Evolutionary conservation across 1,284 basidiomycete species (phyloP), one percentile per base, ranked within the genome.

Genomic region (Pterulicium gracile): DNA sequence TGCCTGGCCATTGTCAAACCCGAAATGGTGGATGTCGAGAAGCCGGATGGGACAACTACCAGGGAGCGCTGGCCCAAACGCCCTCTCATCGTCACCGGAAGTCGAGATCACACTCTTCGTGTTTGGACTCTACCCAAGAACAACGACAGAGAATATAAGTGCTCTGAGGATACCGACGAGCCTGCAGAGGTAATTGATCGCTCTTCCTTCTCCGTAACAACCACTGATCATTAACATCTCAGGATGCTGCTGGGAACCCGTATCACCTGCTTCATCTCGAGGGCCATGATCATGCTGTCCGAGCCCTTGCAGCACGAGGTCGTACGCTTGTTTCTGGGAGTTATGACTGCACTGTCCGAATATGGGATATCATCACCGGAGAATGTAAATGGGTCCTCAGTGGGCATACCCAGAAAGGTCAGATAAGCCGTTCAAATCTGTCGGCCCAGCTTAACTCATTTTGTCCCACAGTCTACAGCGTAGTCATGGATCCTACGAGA

Each of bases 341-440:
- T 56, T 97, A 97, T 63, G 94, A 97, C 60, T 87, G 81, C 59
- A 88, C 81, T 2, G 91, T 96, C 32, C 81, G 93, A 32, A 86
- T 96, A 24, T 97, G 94, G 93, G 92, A 97, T 60, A 85, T 91
- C 49, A 75, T 92, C 52, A 86, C 81, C n/a, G 94, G 93, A 10
- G 71, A 75, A 36, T 88, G 86, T 60, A 81, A 81, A 56, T 87
- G 84, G 70, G 73, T 85, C 4, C 70, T 97, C 42, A 72, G 74
- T 2, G 93, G 93, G 0, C 93, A 97, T 61, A 85, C 85, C 19
- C 87, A 91, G 60, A 95, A 93, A 76, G 91, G 90, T 91, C 52
- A 50, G 66, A 49, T 5, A 4, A 35, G 18, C 42, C 43, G 47
- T 41, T 40, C 15, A 47, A 24, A 48, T 15, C 3, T 35, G 24